phyloP scores from a whole-genome alignment of 2,329 filamentous ascomycete genomes.

The Diaporthe ilicicola region DNA sequence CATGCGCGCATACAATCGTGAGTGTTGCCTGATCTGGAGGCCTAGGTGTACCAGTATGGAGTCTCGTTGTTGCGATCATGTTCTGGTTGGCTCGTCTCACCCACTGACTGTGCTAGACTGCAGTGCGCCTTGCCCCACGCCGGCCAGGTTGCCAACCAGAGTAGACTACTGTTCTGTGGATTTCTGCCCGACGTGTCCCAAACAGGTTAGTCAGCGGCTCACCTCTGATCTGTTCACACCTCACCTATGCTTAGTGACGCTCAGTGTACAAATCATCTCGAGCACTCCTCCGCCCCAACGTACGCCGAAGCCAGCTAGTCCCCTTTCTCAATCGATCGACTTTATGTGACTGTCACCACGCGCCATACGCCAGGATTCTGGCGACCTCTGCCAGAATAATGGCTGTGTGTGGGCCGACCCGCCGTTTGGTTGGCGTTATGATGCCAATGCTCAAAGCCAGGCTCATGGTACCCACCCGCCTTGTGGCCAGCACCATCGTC shows the following conservation, averaged over 20 bases:
- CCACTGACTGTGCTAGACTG: background rate
- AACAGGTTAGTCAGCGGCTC: too few relatives aligned
- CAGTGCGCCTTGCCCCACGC: background rate
- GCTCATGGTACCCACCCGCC: too few relatives aligned
- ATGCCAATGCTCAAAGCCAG: too few relatives aligned
- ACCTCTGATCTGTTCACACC: background rate
- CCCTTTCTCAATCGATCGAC: too few relatives aligned
- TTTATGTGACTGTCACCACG: too few relatives aligned
- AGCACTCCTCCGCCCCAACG: background rate
- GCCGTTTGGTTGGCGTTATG: too few relatives aligned
- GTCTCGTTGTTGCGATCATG: background rate
- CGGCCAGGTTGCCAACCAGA: too few relatives aligned
- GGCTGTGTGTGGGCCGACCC: too few relatives aligned
- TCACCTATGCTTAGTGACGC: background rate
- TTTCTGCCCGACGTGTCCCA: background rate
- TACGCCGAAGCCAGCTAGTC: too few relatives aligned
- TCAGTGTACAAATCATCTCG: background rate
- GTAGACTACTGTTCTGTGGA: background rate
- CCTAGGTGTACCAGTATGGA: background rate
- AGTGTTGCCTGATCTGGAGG: background rate
- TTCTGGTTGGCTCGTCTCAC: background rate
- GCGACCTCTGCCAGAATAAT: too few relatives aligned
- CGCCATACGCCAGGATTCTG: too few relatives aligned
- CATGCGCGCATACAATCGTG: background rate
- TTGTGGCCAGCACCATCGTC: too few relatives aligned